Percentiles rank a stretch among this genome's conserved stretches.
phyloP scores from a whole-genome alignment of 192 early-diverging fungal species.

The Mortierella hygrophila region DNA sequence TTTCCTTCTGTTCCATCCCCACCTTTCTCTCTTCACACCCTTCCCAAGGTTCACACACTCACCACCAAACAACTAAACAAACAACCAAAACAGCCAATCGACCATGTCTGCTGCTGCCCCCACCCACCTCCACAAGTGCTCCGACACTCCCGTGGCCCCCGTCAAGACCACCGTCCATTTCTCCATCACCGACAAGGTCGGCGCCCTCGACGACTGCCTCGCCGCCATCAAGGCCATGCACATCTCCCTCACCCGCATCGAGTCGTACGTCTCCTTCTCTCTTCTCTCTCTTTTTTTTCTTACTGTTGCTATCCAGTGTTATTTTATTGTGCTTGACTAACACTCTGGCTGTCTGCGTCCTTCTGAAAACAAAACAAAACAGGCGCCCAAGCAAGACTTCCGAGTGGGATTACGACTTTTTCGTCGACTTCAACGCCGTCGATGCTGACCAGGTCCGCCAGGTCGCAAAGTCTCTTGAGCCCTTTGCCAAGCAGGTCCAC shows the following conservation, averaged over 20 bases:
- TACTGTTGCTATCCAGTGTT: too few species aligned
- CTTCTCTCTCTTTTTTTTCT: background rate
- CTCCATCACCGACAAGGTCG: constrained; percentile 87
- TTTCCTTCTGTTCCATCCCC: background rate
- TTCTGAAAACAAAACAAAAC: constrained; percentile 2
- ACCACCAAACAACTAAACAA: background rate
- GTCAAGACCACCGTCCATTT: constrained; percentile 77
- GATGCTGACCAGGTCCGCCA: constrained; percentile 69
- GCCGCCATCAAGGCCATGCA: constrained; percentile 73
- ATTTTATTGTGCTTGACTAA: background rate
- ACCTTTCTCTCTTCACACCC: background rate
- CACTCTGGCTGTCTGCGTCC: background rate
- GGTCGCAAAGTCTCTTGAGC: constrained; percentile 73
- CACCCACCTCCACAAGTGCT: constrained; percentile 43
- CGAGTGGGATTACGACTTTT: constrained; percentile 93
- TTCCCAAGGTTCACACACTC: background rate
- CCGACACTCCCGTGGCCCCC: constrained; percentile 24
- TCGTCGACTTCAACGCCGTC: constrained; percentile 87
- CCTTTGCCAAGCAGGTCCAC: constrained; percentile 77
- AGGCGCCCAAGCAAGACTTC: constrained; percentile 84
- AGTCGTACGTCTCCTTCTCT: constrained; percentile 69
- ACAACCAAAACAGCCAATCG: background rate
- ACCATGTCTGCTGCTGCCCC: constrained; percentile 40
- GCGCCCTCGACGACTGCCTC: constrained; percentile 88
- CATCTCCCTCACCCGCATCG: constrained; percentile 94